These are phyloP conservation scores for Litsea cubeba DNA, from an alignment of 164 flowering plant species.

Conservation along the genomic window DNA sequence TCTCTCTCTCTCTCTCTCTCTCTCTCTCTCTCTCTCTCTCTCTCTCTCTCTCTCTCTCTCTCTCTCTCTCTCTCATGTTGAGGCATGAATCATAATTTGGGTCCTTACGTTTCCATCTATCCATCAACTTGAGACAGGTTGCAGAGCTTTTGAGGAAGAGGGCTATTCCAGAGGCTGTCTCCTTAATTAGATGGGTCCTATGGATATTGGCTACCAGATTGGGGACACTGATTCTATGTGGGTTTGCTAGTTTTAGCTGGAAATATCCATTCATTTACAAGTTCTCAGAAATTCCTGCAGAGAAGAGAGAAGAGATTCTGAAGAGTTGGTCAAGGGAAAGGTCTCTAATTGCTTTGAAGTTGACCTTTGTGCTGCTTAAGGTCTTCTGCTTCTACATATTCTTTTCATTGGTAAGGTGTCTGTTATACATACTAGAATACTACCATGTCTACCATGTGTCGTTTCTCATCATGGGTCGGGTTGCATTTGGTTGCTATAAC, in stretches of 20 bases:
- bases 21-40: no score
- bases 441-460: not conserved
- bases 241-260: constrained; percentile 3
- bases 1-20: no score
- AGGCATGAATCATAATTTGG: not conserved
- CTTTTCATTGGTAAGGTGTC: constrained; percentile 10
- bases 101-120: not conserved
- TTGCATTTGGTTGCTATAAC: not conserved
- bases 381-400: constrained; percentile 13
- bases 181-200: not conserved
- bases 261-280: constrained; percentile 13
- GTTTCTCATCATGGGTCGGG: not conserved
- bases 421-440: not conserved
- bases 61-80: no score
- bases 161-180: not conserved
- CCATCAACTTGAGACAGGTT: constrained; percentile 3
- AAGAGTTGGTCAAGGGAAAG: constrained; percentile 8
- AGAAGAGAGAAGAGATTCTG: constrained; percentile 11
- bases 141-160: constrained; percentile 12
- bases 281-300: constrained; percentile 11
- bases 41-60: no score
- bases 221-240: constrained; percentile 13
- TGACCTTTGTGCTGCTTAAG: constrained; percentile 10
- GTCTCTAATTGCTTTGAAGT: not conserved
- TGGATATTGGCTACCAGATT: constrained; percentile 12